Base-by-base conservation (phyloP, 164 flowering plant genomes). In the Vitis riparia region DNA sequence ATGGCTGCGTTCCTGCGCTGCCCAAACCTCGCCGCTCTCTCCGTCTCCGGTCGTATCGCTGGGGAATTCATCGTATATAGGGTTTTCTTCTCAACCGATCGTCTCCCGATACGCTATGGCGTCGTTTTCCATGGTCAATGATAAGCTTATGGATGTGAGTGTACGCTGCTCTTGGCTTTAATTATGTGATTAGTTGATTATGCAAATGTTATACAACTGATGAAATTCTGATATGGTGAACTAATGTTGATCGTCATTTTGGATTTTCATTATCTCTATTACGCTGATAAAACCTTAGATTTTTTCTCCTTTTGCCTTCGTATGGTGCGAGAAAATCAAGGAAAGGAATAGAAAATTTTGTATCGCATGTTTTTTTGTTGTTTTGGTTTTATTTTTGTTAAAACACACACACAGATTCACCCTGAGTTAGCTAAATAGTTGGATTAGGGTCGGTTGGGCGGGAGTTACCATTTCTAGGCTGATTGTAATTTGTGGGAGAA, bases 81-180 rank as follows among this genome's bases (percentile, higher is more conserved):
- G 66, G 50, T 70, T 72, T 71, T 55, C 77, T 59, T 32, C 64
- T 55, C 47, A 66, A 29, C 12, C 27, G 32, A 10, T 53, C 10
- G 16, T 67, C 63, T 50, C 37, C 37, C 75, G 50, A 47, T 30
- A 15, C 48, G 59, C 65, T 14, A 16, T 59, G 65, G 48, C 68
- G 47, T 50, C 73, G 56, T 27, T 65, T 72, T 29, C 29, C 13
- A 51, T 37, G 7, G 62, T 51, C 7, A 62, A 9, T 62, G 59
- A 49, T 17, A 72, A 52, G 23, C 53, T 15, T 6, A 11, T 51
- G 23, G 44, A 32, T 63, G 85, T 81, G 68, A 77, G 73, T 74
- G 11, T 60, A 37, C 63, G 44, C 29, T 61, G 16, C 8, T 53
- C 64, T 62, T 16, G 62, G 12, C 11, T 11, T 64, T 37, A 23